Base-by-base conservation (phyloP, 202 grass and related monocot species). In the Setaria italica region DNA sequence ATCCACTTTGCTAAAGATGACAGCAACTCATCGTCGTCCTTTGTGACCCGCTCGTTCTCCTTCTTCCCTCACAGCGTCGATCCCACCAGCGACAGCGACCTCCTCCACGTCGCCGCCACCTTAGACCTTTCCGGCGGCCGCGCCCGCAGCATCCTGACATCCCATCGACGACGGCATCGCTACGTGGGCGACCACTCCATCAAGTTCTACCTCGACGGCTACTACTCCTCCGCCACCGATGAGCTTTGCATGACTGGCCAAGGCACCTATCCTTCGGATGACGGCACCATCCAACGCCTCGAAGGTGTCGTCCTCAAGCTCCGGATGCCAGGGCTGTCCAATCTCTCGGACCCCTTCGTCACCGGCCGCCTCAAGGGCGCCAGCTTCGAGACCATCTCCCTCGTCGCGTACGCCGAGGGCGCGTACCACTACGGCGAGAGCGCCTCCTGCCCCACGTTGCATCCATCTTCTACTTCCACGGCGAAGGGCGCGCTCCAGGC, bases 401-500 rank as follows among this genome's bases (percentile, higher is more conserved):
- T 97, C 54, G 47, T 93, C 20, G 84, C 87, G 3, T 93, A 93
- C 48, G 76, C 67, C 62, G 85, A 91, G 80, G 82, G 37, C 4
- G 79, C 60, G 32, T 92, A 97, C 47, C 2, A 58, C 21, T 90
- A 77, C 83, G 67, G 67, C 10, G 35, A 82, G 64, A 11, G 67
- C 11, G 29, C 62, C 42, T 7, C 29, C 78, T 89, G 83, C 78
- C 3, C 50, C 2, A 11, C 53, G 9, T 7, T 0, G 50, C 0
- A 67, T 7, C 62, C 48, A 2, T 45, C 34, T 3, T 25, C 32
- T 6, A 1, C 25, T 0, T 7, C 30, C 32, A 53, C 53, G 25
- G 80, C 29, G 4, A 0, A n/a, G 39, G 39, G 39, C 39, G 39
- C 39, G 39, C 5, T 41, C 39, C 39, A 41, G 39, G 39, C 39